Evolutionary conservation across 345 rosid genomes (phyloP).

Genomic region (Sisymbrium altissimum): DNA sequence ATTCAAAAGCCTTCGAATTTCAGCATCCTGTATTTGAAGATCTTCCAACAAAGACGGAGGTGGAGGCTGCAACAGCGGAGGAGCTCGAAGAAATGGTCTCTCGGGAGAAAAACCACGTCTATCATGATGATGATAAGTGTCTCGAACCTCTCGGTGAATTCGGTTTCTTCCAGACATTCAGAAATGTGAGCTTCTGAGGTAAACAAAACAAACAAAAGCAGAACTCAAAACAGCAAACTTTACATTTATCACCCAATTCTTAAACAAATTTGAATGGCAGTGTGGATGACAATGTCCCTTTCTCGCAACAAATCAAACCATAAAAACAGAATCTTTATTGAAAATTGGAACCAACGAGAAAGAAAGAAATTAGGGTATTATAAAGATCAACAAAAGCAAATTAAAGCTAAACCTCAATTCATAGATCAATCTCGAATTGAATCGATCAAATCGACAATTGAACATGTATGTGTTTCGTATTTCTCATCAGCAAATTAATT

Average conservation of each 20-base stretch:
- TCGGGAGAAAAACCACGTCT: slow-evolving; percentile 63
- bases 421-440: neutral
- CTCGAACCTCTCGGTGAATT: slow-evolving; percentile 61
- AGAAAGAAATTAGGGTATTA: neutral
- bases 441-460: slow-evolving; percentile 6
- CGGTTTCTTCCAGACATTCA: slow-evolving; percentile 88
- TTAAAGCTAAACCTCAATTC: neutral
- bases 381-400: neutral
- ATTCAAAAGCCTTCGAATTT: slow-evolving; percentile 65
- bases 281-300: neutral
- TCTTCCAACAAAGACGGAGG: slow-evolving; percentile 83
- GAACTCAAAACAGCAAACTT: neutral
- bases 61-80: slow-evolving; percentile 63
- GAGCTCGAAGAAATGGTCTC: slow-evolving; percentile 62
- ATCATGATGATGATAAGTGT: slow-evolving; percentile 48
- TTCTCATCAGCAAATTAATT: neutral
- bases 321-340: neutral
- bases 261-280: too few species aligned
- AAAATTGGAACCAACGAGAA: neutral
- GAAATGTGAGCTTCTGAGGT: slow-evolving; percentile 11
- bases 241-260: neutral
- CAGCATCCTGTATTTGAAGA: slow-evolving; percentile 75
- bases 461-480: neutral
- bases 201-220: neutral
- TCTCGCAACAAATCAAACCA: neutral